phyloP scores from a whole-genome alignment of 495 filamentous ascomycete genomes.

The Aspergillus kassunensis region DNA sequence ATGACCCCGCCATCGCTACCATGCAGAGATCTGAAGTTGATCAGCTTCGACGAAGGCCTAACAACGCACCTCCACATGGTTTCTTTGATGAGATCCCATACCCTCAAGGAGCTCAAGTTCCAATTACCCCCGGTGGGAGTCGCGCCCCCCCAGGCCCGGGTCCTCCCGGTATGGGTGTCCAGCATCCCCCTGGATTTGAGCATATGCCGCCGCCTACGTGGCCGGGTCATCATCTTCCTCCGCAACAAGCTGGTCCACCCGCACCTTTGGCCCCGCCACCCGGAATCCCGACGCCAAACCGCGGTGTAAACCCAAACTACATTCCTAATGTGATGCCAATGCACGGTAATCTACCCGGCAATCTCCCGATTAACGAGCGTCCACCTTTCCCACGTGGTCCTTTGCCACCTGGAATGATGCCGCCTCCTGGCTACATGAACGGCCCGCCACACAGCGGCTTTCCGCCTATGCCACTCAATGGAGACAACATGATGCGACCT shows the following conservation, averaged over 20 bases:
- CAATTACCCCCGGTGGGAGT: conserved; percentile 36
- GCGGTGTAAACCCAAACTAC: conserved; percentile 40
- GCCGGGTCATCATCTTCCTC: conserved; percentile 32
- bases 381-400: conserved; percentile 41
- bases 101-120: conserved; percentile 34
- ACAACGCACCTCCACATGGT: conserved; percentile 40
- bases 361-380: conserved; percentile 33
- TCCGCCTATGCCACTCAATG: conserved; percentile 43
- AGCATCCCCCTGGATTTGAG: conserved; percentile 48
- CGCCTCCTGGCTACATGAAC: conserved; percentile 49
- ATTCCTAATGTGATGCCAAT: conserved; percentile 44
- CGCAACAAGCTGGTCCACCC: conserved; percentile 34
- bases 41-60: conserved; percentile 35
- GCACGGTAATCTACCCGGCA: conserved; percentile 35
- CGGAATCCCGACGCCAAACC: conserved; percentile 39
- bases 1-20: conserved; percentile 47
- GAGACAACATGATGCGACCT: conserved; percentile 41
- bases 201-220: conserved; percentile 44
- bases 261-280: conserved; percentile 44
- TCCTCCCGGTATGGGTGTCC: conserved; percentile 38
- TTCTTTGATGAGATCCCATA: conserved; percentile 46
- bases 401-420: conserved; percentile 49
- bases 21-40: conserved; percentile 44
- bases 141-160: conserved; percentile 31
- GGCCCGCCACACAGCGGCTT: conserved; percentile 45